phyloP scores from a whole-genome alignment of 305 asterid species.

The Stenogyne calaminthoides region DNA sequence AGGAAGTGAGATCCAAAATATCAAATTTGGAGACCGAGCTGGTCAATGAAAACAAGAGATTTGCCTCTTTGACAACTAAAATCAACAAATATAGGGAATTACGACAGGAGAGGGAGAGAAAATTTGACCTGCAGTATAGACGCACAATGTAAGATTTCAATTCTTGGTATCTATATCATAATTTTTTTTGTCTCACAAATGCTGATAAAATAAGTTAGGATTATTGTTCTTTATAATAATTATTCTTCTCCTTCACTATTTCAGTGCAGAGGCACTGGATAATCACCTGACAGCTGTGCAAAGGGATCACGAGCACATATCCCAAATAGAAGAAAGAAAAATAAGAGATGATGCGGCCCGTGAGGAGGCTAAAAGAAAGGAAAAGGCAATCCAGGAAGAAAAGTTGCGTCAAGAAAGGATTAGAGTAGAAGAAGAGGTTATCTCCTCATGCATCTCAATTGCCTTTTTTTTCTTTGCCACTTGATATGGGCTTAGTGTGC shows the following conservation, averaged over 20 bases:
- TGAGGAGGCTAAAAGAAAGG: conserved; percentile 85
- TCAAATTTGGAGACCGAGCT: conserved; percentile 59
- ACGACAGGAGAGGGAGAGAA: conserved; percentile 65
- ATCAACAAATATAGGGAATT: conserved; percentile 51
- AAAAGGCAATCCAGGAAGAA: conserved; percentile 70
- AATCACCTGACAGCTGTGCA: conserved; percentile 83
- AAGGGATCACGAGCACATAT: conserved; percentile 83
- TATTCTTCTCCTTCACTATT: conserved; percentile 27
- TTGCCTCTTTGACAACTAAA: conserved; percentile 43
- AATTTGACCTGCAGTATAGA: conserved; percentile 72
- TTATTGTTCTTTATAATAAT: conserved; percentile 15
- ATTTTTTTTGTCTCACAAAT: conserved; percentile 9
- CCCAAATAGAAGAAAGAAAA: conserved; percentile 87
- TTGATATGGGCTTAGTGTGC: conserved; percentile 5
- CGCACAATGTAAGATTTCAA: conserved; percentile 64
- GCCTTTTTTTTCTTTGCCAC: conserved; percentile 17
- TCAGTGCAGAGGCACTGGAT: conserved; percentile 93
- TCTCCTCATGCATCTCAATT: conserved; percentile 24
- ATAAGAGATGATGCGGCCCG: conserved; percentile 88
- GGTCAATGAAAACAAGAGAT: conserved; percentile 55
- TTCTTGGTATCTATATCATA: conserved; percentile 10
- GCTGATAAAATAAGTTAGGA: conserved; percentile 23
- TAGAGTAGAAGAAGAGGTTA: conserved; percentile 83
- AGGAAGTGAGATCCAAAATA: conserved; percentile 72
- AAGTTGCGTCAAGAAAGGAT: conserved; percentile 60